These are phyloP conservation scores for Wickerhamiella vanderwaltii DNA, from an alignment of 805 yeast species.

Conservation along the genomic window DNA sequence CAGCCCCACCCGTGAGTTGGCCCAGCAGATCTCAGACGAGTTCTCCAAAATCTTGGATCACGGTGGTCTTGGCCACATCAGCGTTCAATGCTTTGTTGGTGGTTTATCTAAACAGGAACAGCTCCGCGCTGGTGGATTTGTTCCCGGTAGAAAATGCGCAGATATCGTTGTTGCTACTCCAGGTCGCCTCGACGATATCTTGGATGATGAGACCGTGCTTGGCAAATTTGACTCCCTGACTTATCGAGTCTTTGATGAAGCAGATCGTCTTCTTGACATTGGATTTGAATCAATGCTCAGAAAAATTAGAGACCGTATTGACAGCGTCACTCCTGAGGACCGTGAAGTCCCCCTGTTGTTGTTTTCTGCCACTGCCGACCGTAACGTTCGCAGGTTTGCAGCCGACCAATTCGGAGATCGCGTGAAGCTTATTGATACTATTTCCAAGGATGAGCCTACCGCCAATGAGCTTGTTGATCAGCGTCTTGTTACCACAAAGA, in stretches of 20 bases:
- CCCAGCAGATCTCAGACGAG: constrained; percentile 65
- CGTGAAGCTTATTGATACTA: constrained; percentile 48
- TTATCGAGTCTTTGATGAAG: constrained; percentile 76
- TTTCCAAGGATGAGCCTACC: constrained; percentile 59
- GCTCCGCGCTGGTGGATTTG: constrained; percentile 24
- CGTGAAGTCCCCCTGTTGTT: constrained; percentile 45
- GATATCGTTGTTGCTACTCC: constrained; percentile 79
- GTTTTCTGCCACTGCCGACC: constrained; percentile 81
- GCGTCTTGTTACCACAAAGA: constrained; percentile 41
- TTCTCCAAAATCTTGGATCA: constrained; percentile 35
- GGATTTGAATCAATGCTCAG: constrained; percentile 60
- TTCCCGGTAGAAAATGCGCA: constrained; percentile 30
- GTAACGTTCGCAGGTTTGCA: constrained; percentile 55
- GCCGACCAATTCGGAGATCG: constrained; percentile 31
- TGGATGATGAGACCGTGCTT: constrained; percentile 36
- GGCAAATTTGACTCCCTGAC: constrained; percentile 41
- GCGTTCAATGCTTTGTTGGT: constrained; percentile 52
- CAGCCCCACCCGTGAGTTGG: constrained; percentile 87
- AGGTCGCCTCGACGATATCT: constrained; percentile 61
- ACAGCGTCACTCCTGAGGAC: constrained; percentile 34
- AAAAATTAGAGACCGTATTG: constrained; percentile 34
- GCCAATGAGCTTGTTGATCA: constrained; percentile 70
- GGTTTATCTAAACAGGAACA: constrained; percentile 39
- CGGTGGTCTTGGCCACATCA: constrained; percentile 27
- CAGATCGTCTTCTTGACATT: constrained; percentile 72